Base-by-base conservation (phyloP, 1,139 yeast species). In the Suhomyces guaymorum region DNA sequence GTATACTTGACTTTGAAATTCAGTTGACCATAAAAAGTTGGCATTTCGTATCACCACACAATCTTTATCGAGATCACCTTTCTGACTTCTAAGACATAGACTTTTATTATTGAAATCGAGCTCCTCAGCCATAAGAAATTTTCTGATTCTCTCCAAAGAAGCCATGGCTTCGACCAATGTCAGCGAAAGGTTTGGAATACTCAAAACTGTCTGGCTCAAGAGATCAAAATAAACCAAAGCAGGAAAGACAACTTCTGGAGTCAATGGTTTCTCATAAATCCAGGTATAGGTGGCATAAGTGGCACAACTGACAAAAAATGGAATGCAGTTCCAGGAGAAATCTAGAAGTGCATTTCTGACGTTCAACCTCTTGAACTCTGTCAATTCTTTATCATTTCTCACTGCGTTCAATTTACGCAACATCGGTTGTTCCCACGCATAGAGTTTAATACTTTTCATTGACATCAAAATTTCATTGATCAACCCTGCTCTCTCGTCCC, bases 401-500 rank as follows among this genome's bases (percentile, higher is more conserved):
- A 56, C 43, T 4, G 42, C 47, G 22, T 41, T 42, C 36, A 56
- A 47, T 24, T 44, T 51, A 25, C 45, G 42, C 33, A 52, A 35
- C 49, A 54, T 51, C 4, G 61, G 60, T 15, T 35, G 26, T 33
- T 51, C 55, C 55, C 55, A 51, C 4, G 52, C 43, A 34, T 50
- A 51, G 20, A 51, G 40, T 37, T 51, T 51, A 46, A 53, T 50
- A 34, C 57, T 52, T 38, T 58, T 59, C 24, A 59, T 52, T n/a
- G 61, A 47, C 26, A 48, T 47, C 33, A 59, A 52, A 21, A 59
- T 51, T 37, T 59, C 64, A 26, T 54, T 56, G 22, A 57, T 55
- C 26, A 57, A 49, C 9, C 54, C 44, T 7, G 59, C 51, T 39
- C 64, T 46, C 28, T 49, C 54, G 30, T 58, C 63, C 44, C 54